Conservation (phyloP, 208 protist species). For the Wallacemonas sp. region DNA sequence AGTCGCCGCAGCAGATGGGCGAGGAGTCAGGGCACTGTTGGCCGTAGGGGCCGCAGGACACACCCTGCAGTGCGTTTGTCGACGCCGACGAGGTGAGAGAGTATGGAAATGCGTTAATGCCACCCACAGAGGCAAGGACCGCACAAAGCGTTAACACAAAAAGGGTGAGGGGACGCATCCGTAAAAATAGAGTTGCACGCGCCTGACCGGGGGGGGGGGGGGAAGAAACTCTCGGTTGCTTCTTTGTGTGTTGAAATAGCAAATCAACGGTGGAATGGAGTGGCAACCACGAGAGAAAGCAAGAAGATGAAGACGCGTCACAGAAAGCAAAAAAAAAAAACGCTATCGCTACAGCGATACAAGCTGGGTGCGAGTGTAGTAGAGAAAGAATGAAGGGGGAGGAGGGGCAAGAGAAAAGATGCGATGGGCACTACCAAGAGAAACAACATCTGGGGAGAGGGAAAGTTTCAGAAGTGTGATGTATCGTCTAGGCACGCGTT, state of each 20-base stretch:
- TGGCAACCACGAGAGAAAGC: neutral
- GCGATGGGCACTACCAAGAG: neutral
- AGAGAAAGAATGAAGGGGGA: conserved; percentile 4
- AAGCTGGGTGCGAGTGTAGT: neutral
- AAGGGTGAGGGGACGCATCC: neutral
- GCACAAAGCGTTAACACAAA: neutral
- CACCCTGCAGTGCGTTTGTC: neutral
- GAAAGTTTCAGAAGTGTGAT: neutral
- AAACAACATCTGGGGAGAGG: neutral
- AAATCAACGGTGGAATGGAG: too few species aligned
- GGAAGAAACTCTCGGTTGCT: too few species aligned
- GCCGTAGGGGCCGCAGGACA: conserved; percentile 7
- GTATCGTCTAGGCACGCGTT: too few species aligned
- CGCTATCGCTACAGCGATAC: too few species aligned
- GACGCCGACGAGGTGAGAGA: neutral
- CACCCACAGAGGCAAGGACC: neutral
- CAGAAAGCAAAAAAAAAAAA: too few species aligned
- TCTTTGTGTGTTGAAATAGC: too few species aligned
- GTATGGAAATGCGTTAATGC: neutral
- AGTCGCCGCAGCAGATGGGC: conserved; percentile 48
- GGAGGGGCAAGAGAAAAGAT: neutral
- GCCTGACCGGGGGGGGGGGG: too few species aligned
- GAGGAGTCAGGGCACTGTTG: conserved; percentile 30
- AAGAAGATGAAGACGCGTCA: conserved; percentile 23
- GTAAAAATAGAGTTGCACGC: neutral